phyloP scores from a whole-genome alignment of 108 stramenopile genomes.

The Skeletonema costatum region DNA sequence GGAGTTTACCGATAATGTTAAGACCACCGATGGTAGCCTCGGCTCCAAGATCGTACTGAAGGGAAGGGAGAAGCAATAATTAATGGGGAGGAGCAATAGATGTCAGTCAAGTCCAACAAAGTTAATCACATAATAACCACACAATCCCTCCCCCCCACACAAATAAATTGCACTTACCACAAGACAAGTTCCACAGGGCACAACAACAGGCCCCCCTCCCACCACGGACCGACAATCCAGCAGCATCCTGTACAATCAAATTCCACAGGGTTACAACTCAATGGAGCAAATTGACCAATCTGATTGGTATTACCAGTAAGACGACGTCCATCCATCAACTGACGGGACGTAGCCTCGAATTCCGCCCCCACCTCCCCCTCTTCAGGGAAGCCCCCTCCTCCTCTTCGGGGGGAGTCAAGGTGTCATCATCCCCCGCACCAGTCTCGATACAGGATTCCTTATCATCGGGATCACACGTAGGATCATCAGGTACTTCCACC shows the following conservation, averaged over 20 bases:
- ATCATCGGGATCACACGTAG: neutral
- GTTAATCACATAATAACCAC: neutral
- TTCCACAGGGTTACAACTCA: constrained; percentile 11
- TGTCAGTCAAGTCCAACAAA: neutral
- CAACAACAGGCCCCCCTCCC: neutral
- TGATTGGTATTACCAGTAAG: constrained; percentile 1
- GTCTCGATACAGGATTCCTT: neutral
- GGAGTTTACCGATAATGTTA: constrained; percentile 57
- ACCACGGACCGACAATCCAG: neutral
- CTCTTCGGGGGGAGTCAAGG: neutral
- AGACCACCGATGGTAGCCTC: constrained; percentile 40
- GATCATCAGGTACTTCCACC: neutral
- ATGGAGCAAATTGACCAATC: neutral
- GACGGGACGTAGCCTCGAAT: neutral
- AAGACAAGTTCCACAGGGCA: neutral
- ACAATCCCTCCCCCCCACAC: neutral
- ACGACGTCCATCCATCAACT: neutral
- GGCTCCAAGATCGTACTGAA: neutral
- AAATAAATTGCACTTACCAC: neutral
- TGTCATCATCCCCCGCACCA: neutral
- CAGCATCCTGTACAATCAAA: neutral
- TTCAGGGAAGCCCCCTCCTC: neutral
- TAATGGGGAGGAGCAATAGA: neutral
- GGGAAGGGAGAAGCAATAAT: neutral
- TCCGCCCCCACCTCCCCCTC: neutral